Conservation (phyloP, 2,329 filamentous ascomycete species). For the Paecilomyces sp. region DNA sequence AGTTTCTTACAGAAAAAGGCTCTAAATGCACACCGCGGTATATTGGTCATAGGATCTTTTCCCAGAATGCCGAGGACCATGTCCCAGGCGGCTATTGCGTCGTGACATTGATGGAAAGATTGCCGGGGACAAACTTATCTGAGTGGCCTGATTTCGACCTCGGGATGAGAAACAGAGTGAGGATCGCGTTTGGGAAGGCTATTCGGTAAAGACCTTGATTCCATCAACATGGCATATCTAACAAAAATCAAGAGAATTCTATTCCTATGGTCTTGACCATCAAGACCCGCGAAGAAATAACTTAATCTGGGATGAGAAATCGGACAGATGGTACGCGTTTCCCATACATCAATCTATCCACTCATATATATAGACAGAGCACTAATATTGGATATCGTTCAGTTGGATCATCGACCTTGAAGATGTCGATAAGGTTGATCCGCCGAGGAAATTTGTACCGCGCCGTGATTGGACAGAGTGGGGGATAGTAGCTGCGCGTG, state of each 20-base stretch:
- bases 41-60: not conserved
- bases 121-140: not conserved
- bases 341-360: not conserved
- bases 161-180: not conserved
- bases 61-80: not conserved
- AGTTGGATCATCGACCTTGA: not conserved
- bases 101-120: not conserved
- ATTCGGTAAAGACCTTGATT: not conserved
- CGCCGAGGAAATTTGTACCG: not conserved
- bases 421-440: not conserved
- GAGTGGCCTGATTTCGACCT: not conserved
- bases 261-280: not conserved
- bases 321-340: not conserved
- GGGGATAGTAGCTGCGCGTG: not conserved
- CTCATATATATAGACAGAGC: not conserved
- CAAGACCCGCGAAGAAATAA: not conserved
- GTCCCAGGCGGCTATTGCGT: not conserved
- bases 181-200: not conserved
- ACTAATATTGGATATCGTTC: not conserved
- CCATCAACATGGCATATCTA: not conserved
- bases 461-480: not conserved
- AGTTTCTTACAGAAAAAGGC: not conserved
- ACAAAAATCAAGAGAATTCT: not conserved
- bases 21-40: not conserved
- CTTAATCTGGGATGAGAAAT: not conserved